Evolutionary conservation across 2,329 filamentous ascomycete species (phyloP), one percentile per base, ranked within the genome.

Genomic region (Fusarium longipes): DNA sequence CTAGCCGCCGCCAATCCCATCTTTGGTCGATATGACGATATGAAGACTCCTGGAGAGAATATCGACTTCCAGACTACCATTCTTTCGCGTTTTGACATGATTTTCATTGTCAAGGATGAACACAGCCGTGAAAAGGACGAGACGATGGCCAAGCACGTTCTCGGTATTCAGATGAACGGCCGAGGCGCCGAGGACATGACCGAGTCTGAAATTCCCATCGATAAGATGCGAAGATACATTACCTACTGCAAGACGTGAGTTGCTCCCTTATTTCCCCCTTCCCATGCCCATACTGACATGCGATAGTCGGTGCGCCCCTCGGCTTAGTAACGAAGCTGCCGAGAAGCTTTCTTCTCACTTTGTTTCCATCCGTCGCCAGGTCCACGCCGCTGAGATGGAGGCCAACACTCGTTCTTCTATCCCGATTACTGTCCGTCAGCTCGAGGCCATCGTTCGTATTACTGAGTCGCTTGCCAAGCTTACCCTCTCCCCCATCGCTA

Each of bases 61-160:
- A 99, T 99, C 70, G 96, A 99, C 80, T 99, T 99, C 80, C 96
- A 99, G 76, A 99, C 96, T 0, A 99, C 96, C 5, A 98, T 99
- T 74, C 78, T 99, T 69, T 98, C 95, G 4, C 92, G 96, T 86
- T 99, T 99, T 78, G 96, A 99, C 79, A 97, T 99, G 93, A 98
- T 99, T 70, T 99, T 98, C 83, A 97, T 99, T 70, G 95, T 99
- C 65, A 93, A 92, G 72, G 96, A 99, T 77, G 93, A 97, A 65
- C 96, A 99, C 77, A 93, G 95, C 65, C 87, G 93, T 42, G 90
- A 88, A 57, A 92, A 95, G 74, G 96, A 99, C 76, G 93, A 97
- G 82, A 90, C 86, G 6, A 98, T 99, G 74, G 96, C 96, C 14
- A 95, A 91, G 76, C 96, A 99, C 86, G 95, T 99, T 75, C 97